Evolutionary conservation across 2,329 filamentous ascomycete species (phyloP).

Genomic region (Scedosporium apiospermum): DNA sequence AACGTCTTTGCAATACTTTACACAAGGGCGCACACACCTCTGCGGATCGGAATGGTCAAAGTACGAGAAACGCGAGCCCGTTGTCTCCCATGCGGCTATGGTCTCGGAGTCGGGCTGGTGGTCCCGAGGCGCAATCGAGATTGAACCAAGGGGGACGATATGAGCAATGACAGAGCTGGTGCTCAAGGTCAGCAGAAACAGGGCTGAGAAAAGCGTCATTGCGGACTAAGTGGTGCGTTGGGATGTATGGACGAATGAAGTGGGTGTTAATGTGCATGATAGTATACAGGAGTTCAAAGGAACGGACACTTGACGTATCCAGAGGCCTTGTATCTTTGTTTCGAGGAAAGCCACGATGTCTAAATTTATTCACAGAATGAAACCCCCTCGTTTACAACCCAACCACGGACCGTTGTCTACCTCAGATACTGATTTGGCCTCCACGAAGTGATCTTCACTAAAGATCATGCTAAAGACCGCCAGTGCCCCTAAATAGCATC

Average conservation of each 20-base stretch:
- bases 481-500: neutral
- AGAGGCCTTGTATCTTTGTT: neutral
- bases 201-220: neutral
- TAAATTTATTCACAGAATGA: neutral
- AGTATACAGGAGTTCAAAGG: neutral
- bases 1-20: neutral
- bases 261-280: neutral
- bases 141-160: neutral
- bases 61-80: neutral
- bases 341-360: neutral
- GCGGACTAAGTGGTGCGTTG: neutral
- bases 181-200: neutral
- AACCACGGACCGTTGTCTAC: neutral
- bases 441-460: neutral
- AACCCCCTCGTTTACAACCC: neutral
- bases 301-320: neutral
- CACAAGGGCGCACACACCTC: neutral
- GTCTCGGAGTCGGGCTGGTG: neutral
- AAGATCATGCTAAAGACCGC: neutral
- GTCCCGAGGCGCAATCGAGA: neutral
- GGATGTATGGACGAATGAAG: neutral
- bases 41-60: neutral
- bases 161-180: neutral
- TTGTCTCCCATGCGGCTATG: neutral
- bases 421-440: neutral